Conservation (phyloP, 805 yeast genomes). For the Candida insectorum region DNA sequence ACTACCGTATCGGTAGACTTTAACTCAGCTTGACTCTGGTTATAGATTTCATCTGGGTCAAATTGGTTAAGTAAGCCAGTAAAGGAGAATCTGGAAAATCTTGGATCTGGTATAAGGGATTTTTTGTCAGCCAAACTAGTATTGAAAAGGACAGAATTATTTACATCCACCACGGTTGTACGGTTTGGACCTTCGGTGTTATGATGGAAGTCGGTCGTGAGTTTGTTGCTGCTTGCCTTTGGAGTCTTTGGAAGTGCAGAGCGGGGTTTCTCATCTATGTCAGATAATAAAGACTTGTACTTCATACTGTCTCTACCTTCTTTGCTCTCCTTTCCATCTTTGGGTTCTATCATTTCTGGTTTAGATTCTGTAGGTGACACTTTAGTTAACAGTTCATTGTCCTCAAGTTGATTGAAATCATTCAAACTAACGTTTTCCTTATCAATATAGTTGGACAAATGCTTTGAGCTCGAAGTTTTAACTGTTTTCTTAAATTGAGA, state of each 20-base stretch:
- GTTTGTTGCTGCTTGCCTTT: background rate
- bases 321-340: background rate
- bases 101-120: conserved; percentile 37
- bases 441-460: conserved; percentile 21
- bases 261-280: conserved; percentile 1
- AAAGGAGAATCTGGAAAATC: conserved; percentile 41
- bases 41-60: conserved; percentile 8
- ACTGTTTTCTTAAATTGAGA: conserved; percentile 14
- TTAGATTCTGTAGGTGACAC: background rate
- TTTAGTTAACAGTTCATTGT: too few species aligned
- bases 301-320: conserved; percentile 1
- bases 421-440: conserved; percentile 5
- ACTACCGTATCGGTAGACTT: background rate
- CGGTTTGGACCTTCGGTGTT: too few species aligned
- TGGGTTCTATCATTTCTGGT: background rate
- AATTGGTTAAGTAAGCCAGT: conserved; percentile 28
- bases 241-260: background rate
- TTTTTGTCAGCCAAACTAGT: conserved; percentile 4
- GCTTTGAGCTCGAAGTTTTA: conserved; percentile 39
- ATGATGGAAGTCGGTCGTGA: too few species aligned
- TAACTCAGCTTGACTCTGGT: conserved; percentile 2
- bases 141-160: background rate
- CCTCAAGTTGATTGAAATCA: conserved; percentile 6
- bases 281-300: conserved; percentile 9
- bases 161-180: background rate